phyloP scores from a whole-genome alignment of 2,329 filamentous ascomycete genomes.

The Calonectria fujianensis region DNA sequence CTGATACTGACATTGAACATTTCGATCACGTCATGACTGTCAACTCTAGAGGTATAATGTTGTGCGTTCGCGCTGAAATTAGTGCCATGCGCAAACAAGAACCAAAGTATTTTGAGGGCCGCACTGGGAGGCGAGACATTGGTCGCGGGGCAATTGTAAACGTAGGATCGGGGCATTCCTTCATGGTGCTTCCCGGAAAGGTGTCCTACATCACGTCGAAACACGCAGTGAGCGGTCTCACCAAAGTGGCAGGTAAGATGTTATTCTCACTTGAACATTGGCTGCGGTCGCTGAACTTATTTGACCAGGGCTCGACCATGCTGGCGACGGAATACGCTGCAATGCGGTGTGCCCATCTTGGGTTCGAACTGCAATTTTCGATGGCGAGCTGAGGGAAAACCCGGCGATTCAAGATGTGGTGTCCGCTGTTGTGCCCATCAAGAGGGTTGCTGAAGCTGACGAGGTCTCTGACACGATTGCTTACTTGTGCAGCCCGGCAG shows the following conservation, averaged over 20 bases:
- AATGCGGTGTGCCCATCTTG: constrained; percentile 2
- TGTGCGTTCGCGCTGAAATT: constrained; percentile 3
- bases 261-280: not conserved
- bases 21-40: not conserved
- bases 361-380: constrained; percentile 5
- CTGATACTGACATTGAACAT: not conserved
- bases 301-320: not conserved
- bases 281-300: not conserved
- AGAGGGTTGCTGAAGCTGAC: constrained; percentile 17
- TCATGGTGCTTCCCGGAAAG: constrained; percentile 3
- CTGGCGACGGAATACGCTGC: not conserved
- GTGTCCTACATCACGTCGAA: constrained; percentile 2
- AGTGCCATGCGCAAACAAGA: constrained; percentile 13
- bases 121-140: not conserved
- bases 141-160: constrained; percentile 9
- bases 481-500: constrained; percentile 21
- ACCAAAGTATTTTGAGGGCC: not conserved
- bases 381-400: constrained; percentile 8
- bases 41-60: not conserved
- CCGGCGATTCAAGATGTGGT: not conserved
- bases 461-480: constrained; percentile 27
- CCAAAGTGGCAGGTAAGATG: not conserved
- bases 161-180: not conserved
- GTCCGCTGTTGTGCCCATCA: not conserved
- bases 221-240: not conserved